A percentile compares a stretch with the other conserved stretches of the same genome.
Evolutionary conservation across 2,329 filamentous ascomycete species (phyloP).

Genomic region (Trichoderma polysporum): DNA sequence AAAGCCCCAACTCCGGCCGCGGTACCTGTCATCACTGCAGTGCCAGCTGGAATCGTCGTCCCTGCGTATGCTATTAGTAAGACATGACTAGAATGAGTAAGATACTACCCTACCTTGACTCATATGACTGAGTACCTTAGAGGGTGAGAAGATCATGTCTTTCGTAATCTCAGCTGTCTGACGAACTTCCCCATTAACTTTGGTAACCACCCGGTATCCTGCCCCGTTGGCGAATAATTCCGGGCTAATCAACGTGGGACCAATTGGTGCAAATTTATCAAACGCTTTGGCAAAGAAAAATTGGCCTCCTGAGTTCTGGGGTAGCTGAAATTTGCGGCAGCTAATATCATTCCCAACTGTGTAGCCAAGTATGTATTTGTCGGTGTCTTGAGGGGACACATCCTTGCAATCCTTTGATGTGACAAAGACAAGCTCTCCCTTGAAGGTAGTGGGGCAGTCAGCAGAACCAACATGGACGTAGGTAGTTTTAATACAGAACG

Average conservation of each 20-base stretch:
- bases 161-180: slow-evolving; percentile 42
- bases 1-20: slow-evolving; percentile 41
- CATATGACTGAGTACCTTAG: slow-evolving; percentile 44
- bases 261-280: slow-evolving; percentile 53
- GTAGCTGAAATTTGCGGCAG: slow-evolving; percentile 50
- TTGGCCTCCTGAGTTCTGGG: slow-evolving; percentile 38
- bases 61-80: neutral
- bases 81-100: neutral
- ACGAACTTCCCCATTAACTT: slow-evolving; percentile 46
- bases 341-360: slow-evolving; percentile 56
- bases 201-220: slow-evolving; percentile 29
- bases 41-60: slow-evolving; percentile 45
- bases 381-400: slow-evolving; percentile 46
- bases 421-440: slow-evolving; percentile 49
- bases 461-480: no score
- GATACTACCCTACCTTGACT: slow-evolving; percentile 35
- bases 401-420: slow-evolving; percentile 49
- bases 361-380: slow-evolving; percentile 56
- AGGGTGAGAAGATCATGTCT: slow-evolving; percentile 48
- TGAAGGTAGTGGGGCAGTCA: no score
- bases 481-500: no score
- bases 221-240: slow-evolving; percentile 21
- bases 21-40: slow-evolving; percentile 51
- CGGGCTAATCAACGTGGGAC: slow-evolving; percentile 38
- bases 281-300: slow-evolving; percentile 53